Evolutionary conservation across 1,139 yeast genomes (phyloP).

Genomic region (Candida gigantensis): DNA sequence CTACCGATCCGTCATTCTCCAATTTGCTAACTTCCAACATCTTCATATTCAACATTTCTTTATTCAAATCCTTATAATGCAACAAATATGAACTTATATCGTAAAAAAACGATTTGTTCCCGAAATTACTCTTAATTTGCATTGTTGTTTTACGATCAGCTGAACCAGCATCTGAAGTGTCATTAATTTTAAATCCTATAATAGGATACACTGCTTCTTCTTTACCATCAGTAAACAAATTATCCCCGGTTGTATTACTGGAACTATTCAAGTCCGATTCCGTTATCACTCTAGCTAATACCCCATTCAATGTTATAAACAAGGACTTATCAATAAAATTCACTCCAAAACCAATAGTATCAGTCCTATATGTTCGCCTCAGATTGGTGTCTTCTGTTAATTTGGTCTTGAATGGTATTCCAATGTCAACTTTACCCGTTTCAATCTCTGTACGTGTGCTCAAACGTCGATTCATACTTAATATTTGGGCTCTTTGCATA

Average conservation of each 20-base stretch:
- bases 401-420: slow-evolving; percentile 36
- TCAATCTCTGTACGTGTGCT: slow-evolving; percentile 34
- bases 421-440: slow-evolving; percentile 38
- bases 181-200: slow-evolving; percentile 42
- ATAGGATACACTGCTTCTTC: slow-evolving; percentile 39
- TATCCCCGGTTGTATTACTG: slow-evolving; percentile 21
- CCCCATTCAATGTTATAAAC: slow-evolving; percentile 84
- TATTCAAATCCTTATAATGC: slow-evolving; percentile 32
- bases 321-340: slow-evolving; percentile 64
- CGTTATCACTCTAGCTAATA: slow-evolving; percentile 37
- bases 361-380: slow-evolving; percentile 37
- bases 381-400: slow-evolving; percentile 11
- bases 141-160: slow-evolving; percentile 13
- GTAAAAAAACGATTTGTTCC: slow-evolving; percentile 64
- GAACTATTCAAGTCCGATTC: slow-evolving; percentile 31
- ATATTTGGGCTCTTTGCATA: slow-evolving; percentile 30
- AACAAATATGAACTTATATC: slow-evolving; percentile 70
- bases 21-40: slow-evolving; percentile 12
- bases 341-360: slow-evolving; percentile 82
- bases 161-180: slow-evolving; percentile 15
- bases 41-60: slow-evolving; percentile 22
- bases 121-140: slow-evolving; percentile 67
- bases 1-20: background rate
- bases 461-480: slow-evolving; percentile 41
- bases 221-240: slow-evolving; percentile 24